These are phyloP conservation scores for Anisodus tanguticus DNA, from an alignment of 257 asterid species.

Conservation along the genomic window DNA sequence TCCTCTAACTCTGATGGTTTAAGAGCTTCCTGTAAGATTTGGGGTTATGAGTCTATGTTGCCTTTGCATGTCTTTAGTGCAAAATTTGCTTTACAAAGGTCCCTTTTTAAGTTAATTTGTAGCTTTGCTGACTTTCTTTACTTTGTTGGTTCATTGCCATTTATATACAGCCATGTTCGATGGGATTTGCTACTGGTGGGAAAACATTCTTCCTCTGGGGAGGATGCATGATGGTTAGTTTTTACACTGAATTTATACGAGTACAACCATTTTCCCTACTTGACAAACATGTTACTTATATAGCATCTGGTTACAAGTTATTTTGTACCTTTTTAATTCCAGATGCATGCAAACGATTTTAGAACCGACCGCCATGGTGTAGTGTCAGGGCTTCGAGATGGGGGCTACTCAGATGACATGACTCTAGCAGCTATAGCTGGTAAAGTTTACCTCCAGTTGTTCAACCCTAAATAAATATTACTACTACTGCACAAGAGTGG, in stretches of 20 bases:
- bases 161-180: slow-evolving; percentile 86
- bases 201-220: slow-evolving; percentile 98
- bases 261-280: not conserved
- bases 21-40: not conserved
- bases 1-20: not conserved
- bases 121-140: slow-evolving; percentile 31
- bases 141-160: slow-evolving; percentile 28
- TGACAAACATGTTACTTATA: not conserved
- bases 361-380: slow-evolving; percentile 81
- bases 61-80: not conserved
- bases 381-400: slow-evolving; percentile 86
- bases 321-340: slow-evolving; percentile 37
- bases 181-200: slow-evolving; percentile 99
- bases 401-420: slow-evolving; percentile 99
- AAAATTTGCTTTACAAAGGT: not conserved
- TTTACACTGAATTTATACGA: slow-evolving; percentile 26
- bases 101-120: slow-evolving; percentile 28
- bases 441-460: slow-evolving; percentile 33
- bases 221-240: slow-evolving; percentile 97
- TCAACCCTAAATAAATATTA: not conserved
- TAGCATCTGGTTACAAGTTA: slow-evolving; percentile 28
- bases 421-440: slow-evolving; percentile 97
- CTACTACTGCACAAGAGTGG: not conserved
- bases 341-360: slow-evolving; percentile 99
- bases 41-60: not conserved